These are phyloP conservation scores for Mortierella polycephala DNA, from an alignment of 371 early-diverging fungal genomes.

Conservation along the genomic window DNA sequence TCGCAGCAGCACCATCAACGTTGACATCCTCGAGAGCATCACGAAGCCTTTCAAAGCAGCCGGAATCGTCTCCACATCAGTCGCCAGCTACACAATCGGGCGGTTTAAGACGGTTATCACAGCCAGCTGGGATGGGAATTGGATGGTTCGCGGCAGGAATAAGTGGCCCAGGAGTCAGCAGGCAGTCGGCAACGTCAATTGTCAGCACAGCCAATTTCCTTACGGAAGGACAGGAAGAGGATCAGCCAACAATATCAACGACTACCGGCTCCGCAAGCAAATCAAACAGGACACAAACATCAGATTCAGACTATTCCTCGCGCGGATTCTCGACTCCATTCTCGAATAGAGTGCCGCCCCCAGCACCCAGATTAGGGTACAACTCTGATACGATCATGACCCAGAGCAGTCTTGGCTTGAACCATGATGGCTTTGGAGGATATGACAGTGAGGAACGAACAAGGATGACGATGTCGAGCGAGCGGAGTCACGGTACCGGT, in stretches of 20 bases:
- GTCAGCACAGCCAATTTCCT: slow-evolving; percentile 13
- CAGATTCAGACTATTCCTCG: slow-evolving; percentile 12
- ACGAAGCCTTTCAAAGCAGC: background rate
- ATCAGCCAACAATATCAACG: background rate
- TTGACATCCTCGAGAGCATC: background rate
- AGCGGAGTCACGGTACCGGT: background rate
- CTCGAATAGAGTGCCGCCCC: slow-evolving; percentile 29
- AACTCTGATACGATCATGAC: slow-evolving; percentile 49
- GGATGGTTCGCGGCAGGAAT: background rate
- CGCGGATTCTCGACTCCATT: slow-evolving; percentile 27
- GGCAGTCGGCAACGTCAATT: slow-evolving; percentile 2
- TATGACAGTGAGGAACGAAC: slow-evolving; percentile 33
- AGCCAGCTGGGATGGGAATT: background rate
- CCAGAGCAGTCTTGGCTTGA: slow-evolving; percentile 48
- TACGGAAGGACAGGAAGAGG: background rate
- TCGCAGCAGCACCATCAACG: background rate
- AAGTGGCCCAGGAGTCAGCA: background rate
- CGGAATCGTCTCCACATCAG: background rate
- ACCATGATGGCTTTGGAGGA: slow-evolving; percentile 41
- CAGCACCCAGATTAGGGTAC: slow-evolving; percentile 44
- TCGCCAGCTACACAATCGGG: background rate
- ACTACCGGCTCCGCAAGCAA: background rate
- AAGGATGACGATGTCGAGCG: slow-evolving; percentile 16
- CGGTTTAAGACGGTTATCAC: background rate
- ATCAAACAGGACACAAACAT: background rate